Evolutionary conservation across 306 rosid species (phyloP).

Genomic region (Vigna angularis): DNA sequence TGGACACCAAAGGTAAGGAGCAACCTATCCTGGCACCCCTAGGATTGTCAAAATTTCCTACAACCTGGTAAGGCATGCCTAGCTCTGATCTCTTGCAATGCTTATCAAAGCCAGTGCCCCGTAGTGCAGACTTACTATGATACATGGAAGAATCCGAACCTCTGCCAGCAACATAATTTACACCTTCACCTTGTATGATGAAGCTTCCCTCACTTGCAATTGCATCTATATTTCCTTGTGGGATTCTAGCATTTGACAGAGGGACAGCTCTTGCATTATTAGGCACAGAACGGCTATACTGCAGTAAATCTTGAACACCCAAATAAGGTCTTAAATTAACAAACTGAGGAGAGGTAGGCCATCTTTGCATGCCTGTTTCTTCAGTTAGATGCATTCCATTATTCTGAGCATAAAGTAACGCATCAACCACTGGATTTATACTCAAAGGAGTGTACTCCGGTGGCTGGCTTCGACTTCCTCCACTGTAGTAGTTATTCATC

Average conservation of each 20-base stretch:
- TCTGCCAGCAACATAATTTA: conserved; percentile 48
- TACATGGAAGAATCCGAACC: conserved; percentile 41
- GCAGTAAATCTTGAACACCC: conserved; percentile 41
- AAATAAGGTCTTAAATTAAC: conserved; percentile 46
- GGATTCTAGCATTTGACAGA: conserved; percentile 43
- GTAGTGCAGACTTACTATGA: conserved; percentile 43
- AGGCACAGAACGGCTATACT: conserved; percentile 30
- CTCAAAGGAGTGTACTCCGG: conserved; percentile 34
- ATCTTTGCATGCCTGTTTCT: conserved; percentile 38
- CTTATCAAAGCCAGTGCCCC: conserved; percentile 36
- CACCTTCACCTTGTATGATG: conserved; percentile 62
- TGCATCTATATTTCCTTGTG: conserved; percentile 47
- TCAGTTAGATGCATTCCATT: conserved; percentile 44
- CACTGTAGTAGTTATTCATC: conserved; percentile 38
- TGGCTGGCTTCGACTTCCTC: conserved; percentile 41
- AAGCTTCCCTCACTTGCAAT: conserved; percentile 61
- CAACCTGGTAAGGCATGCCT: conserved; percentile 27
- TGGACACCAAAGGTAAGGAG: conserved; percentile 36
- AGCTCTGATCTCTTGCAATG: conserved; percentile 39
- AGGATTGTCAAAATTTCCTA: conserved; percentile 37
- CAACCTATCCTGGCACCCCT: conserved; percentile 33
- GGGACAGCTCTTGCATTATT: conserved; percentile 46
- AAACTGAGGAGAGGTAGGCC: conserved; percentile 35
- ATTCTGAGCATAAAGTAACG: conserved; percentile 33
- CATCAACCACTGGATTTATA: conserved; percentile 50